Evolutionary conservation across 768 basidiomycete species (phyloP), one percentile per base, ranked within the genome.

Genomic region (Pholiota microspora): DNA sequence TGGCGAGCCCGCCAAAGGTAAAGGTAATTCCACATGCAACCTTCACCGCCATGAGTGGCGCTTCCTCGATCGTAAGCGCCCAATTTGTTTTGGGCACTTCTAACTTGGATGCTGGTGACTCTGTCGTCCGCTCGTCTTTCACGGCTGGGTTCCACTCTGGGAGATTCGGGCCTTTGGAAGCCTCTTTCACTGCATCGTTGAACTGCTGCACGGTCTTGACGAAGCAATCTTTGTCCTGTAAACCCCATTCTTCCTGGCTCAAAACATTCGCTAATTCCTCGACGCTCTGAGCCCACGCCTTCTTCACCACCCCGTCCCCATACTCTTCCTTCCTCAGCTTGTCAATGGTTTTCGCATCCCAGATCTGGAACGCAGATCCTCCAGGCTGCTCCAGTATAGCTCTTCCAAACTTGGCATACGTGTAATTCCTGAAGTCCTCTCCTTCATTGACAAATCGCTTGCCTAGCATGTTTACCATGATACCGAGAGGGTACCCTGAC

Each of bases 1-100:
- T 80, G 0, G 77, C 80, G 2, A 88, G 64, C 1, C 86, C 86
- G 0, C 86, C 85, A 69, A 87, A 88, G 1, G 85, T 88, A 69
- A 87, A 89, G 0, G 86, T 88, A 51, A 86, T 79, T 5, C 85
- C 87, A 68, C 86, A 87, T 0, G 80, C 72, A 7, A 88, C 82
- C 61, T 83, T 85, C 28, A 88, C 82, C 2, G 85, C 86, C 64
- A 86, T 69, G 59, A 85, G 84, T 0, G 84, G 84, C 10, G 71
- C 64, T 36, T 75, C 58, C 32, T 81, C 76, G 23, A 88, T 67
- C 4, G 79, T 62, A 55, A 84, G 67, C 0, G 86, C 87, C 86
- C 86, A 88, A 60, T 88, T 87, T 0, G 84, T 81, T 65, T 89
- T 88, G 9, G 83, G 74, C 10, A 79, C 58, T 10, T 61, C 44